Evolutionary conservation across 108 stramenopile genomes (phyloP).

Genomic region (Tribonema minus): DNA sequence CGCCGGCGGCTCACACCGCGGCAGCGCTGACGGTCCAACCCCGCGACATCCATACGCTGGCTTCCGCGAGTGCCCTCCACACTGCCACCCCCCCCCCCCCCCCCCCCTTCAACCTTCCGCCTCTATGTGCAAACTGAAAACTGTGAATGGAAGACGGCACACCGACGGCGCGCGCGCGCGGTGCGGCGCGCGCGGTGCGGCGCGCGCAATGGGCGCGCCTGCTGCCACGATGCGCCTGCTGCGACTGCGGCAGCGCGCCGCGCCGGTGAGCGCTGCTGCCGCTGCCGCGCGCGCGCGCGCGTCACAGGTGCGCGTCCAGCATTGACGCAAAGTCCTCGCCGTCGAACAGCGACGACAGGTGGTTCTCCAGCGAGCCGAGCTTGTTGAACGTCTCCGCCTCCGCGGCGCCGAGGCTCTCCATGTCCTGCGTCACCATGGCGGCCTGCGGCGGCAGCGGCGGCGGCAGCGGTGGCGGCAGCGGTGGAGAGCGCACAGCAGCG

Average conservation of each 20-base stretch:
- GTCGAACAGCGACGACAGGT: neutral
- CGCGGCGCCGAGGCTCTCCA: neutral
- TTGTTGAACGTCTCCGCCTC: neutral
- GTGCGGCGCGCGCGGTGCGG: too few relatives aligned
- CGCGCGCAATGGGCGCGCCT: too few relatives aligned
- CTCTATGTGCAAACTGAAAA: too few relatives aligned
- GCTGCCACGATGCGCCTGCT: neutral
- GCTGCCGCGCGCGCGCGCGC: neutral
- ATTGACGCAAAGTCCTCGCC: neutral
- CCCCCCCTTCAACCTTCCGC: neutral
- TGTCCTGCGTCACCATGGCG: neutral
- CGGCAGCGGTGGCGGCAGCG: too few relatives aligned
- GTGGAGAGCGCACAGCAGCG: too few relatives aligned
- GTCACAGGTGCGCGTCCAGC: too few relatives aligned
- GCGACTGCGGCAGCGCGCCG: neutral
- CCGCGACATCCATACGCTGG: too few relatives aligned
- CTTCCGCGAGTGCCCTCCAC: neutral
- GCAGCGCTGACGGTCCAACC: too few relatives aligned
- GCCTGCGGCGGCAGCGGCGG: neutral
- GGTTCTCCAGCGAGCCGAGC: neutral
- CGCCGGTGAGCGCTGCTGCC: neutral
- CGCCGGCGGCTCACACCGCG: too few relatives aligned
- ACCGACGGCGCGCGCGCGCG: too few relatives aligned
- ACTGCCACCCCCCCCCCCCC: neutral
- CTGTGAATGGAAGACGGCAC: too few relatives aligned